These are phyloP conservation scores for Plasmodium sp. DNA, from an alignment of 169 alveolate species.

Conservation along the genomic window DNA sequence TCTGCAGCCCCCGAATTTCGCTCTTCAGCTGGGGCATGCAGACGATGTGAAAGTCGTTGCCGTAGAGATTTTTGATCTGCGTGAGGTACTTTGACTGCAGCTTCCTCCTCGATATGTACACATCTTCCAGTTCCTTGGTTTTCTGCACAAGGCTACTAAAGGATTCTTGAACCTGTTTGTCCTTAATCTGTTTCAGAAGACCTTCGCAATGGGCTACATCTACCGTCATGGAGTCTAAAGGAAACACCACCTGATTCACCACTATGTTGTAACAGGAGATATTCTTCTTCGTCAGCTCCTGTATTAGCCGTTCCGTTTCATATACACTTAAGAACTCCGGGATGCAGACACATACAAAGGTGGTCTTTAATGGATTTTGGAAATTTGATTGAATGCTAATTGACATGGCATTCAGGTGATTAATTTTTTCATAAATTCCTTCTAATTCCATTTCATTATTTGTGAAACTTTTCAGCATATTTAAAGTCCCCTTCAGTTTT, in stretches of 20 bases:
- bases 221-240: slow-evolving; percentile 80
- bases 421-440: slow-evolving; percentile 85
- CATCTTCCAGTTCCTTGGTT: slow-evolving; percentile 79
- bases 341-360: slow-evolving; percentile 99
- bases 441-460: slow-evolving; percentile 61
- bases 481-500: slow-evolving; percentile 77
- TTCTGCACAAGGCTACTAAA: slow-evolving; percentile 33
- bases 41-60: slow-evolving; percentile 95
- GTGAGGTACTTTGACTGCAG: slow-evolving; percentile 96
- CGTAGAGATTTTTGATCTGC: slow-evolving; percentile 96
- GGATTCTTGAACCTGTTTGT: slow-evolving; percentile 2
- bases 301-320: slow-evolving; percentile 98
- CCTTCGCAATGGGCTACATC: slow-evolving; percentile 16
- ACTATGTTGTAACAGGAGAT: slow-evolving; percentile 97
- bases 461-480: slow-evolving; percentile 50
- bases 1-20: slow-evolving; percentile 91
- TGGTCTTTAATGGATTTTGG: slow-evolving; percentile 90
- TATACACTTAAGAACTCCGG: slow-evolving; percentile 98
- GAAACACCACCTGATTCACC: slow-evolving; percentile 97
- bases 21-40: slow-evolving; percentile 90
- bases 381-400: slow-evolving; percentile 87
- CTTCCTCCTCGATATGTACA: slow-evolving; percentile 83
- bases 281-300: slow-evolving; percentile 94
- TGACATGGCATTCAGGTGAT: slow-evolving; percentile 86
- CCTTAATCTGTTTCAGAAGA: background rate